These are phyloP conservation scores for Vanrija sp. DNA, from an alignment of 1,284 basidiomycete species.

Conservation along the genomic window DNA sequence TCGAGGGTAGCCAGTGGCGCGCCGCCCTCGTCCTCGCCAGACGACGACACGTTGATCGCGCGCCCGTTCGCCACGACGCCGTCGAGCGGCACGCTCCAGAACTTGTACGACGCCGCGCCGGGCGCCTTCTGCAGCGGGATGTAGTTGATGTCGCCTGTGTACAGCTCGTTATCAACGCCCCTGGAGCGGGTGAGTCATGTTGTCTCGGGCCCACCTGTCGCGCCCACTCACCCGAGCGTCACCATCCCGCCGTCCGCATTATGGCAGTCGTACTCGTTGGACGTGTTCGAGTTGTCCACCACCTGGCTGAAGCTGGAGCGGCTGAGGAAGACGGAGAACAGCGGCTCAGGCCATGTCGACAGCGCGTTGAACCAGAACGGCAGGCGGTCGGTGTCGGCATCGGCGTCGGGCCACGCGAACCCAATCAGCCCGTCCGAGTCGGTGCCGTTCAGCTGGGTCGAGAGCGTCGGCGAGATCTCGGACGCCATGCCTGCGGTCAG, in stretches of 20 bases:
- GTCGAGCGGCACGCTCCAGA: slow-evolving; percentile 7
- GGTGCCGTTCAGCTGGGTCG: slow-evolving; percentile 9
- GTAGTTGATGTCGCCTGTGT: slow-evolving; percentile 70
- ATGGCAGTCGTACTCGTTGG: slow-evolving; percentile 41
- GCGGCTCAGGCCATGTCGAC: slow-evolving; percentile 56
- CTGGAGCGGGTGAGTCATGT: not conserved
- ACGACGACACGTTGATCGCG: not conserved
- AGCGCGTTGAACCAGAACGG: slow-evolving; percentile 41
- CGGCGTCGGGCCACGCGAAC: slow-evolving; percentile 43
- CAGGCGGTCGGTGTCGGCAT: slow-evolving; percentile 20
- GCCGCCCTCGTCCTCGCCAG: too few species aligned
- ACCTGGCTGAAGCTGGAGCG: slow-evolving; percentile 46
- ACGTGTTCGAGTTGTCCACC: too few species aligned
- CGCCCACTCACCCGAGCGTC: slow-evolving; percentile 51
- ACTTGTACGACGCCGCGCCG: not conserved
- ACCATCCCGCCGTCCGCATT: slow-evolving; percentile 63
- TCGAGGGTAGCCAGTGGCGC: slow-evolving; percentile 8
- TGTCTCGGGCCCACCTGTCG: too few species aligned
- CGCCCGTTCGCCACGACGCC: slow-evolving; percentile 7
- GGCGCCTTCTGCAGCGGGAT: slow-evolving; percentile 51
- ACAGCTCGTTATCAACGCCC: slow-evolving; percentile 59
- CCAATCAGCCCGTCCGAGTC: slow-evolving; percentile 45
- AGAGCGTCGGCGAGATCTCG: too few species aligned
- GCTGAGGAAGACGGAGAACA: slow-evolving; percentile 72
- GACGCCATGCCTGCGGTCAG: slow-evolving; percentile 1